A percentile compares a stretch with the other conserved stretches of the same genome.
These are phyloP conservation scores for Schizothecium vesticola DNA, from an alignment of 495 filamentous ascomycete species.

Conservation along the genomic window DNA sequence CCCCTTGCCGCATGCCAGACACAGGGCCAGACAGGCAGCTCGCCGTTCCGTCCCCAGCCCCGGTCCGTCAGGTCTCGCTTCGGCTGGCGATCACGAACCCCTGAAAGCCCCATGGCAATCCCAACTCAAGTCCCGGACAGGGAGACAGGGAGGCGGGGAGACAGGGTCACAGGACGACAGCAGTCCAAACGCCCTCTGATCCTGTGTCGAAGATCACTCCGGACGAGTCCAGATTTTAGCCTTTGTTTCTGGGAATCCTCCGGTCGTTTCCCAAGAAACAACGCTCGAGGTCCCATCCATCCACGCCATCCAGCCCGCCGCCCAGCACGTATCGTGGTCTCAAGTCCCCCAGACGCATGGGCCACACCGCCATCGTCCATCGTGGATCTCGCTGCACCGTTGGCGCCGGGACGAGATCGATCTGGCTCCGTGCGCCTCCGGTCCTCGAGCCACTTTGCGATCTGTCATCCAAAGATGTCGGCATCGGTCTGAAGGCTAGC, in stretches of 20 bases:
- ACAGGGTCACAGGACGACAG: slow-evolving; percentile 1
- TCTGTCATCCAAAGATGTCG: background rate
- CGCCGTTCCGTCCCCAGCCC: slow-evolving; percentile 26
- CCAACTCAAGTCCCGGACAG: background rate
- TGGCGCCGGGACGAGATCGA: slow-evolving; percentile 4
- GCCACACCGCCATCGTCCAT: background rate
- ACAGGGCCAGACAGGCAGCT: slow-evolving; percentile 26
- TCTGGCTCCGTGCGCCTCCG: slow-evolving; percentile 5
- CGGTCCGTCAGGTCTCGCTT: slow-evolving; percentile 25
- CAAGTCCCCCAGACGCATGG: background rate
- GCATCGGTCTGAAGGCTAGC: background rate
- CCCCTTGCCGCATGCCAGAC: slow-evolving; percentile 29
- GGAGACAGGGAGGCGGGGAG: background rate
- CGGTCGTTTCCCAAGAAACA: slow-evolving; percentile 28
- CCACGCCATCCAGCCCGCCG: background rate
- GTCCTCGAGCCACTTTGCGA: background rate
- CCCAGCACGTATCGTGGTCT: background rate
- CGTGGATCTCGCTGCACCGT: slow-evolving; percentile 4
- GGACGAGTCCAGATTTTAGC: slow-evolving; percentile 28
- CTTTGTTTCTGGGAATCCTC: slow-evolving; percentile 33
- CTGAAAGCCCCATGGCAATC: slow-evolving; percentile 21
- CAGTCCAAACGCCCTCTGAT: slow-evolving; percentile 8
- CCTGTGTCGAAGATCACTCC: slow-evolving; percentile 7
- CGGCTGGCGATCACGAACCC: slow-evolving; percentile 24
- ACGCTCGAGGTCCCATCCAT: slow-evolving; percentile 2